A percentile compares a stretch with the other conserved stretches of the same genome.
These are phyloP conservation scores for Alternaria panax DNA, from an alignment of 2,329 filamentous ascomycete species.

Conservation along the genomic window DNA sequence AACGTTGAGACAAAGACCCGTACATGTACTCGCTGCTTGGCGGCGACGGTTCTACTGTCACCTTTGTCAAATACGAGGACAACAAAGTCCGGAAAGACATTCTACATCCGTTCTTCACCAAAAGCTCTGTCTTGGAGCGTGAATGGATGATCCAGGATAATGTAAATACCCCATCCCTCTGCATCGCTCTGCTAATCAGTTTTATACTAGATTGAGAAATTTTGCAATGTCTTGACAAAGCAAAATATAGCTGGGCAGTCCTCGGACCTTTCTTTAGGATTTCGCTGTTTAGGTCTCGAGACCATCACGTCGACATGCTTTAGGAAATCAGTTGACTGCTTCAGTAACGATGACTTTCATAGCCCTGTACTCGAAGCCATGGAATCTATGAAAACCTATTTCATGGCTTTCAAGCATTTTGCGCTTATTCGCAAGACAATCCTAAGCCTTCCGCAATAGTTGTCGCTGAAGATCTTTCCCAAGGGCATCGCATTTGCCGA, in stretches of 20 bases:
- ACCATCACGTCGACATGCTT: not conserved
- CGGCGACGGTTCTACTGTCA: not conserved
- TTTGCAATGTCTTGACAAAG: not conserved
- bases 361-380: not conserved
- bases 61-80: not conserved
- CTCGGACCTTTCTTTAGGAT: not conserved
- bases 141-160: not conserved
- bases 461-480: not conserved
- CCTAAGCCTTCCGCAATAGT: not conserved
- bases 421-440: not conserved
- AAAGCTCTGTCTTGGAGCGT: not conserved
- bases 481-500: not conserved
- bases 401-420: slow-evolving; percentile 1
- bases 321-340: not conserved
- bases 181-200: not conserved
- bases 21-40: not conserved
- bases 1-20: not conserved
- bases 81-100: not conserved
- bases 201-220: not conserved
- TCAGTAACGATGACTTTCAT: not conserved
- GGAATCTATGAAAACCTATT: not conserved
- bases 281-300: not conserved
- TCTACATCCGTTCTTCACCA: not conserved
- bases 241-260: not conserved
- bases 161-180: not conserved